Evolutionary conservation across 2,329 filamentous ascomycete genomes (phyloP).

Genomic region (Pyricularia pennisetigena): DNA sequence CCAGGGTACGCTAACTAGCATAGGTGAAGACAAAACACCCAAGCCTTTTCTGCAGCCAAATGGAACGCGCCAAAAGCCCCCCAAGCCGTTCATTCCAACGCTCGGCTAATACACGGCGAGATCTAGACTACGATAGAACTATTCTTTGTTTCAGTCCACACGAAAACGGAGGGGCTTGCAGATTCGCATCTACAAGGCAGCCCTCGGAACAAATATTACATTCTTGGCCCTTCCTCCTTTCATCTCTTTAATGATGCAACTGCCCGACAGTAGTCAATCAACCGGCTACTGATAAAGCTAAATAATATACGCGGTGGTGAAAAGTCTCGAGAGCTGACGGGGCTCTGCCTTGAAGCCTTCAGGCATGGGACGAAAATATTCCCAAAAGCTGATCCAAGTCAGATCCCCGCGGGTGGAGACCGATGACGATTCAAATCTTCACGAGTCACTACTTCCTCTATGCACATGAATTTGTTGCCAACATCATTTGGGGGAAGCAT

Average conservation of each 20-base stretch:
- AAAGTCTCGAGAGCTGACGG: neutral
- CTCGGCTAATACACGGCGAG: neutral
- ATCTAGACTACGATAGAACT: neutral
- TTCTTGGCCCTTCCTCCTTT: neutral
- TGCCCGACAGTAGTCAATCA: neutral
- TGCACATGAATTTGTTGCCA: neutral
- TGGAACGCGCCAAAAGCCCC: neutral
- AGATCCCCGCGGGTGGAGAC: neutral
- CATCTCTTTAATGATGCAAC: neutral
- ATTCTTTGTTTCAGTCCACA: neutral
- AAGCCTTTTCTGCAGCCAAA: neutral
- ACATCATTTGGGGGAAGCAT: neutral
- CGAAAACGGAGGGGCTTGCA: neutral
- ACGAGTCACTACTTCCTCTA: neutral
- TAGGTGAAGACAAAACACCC: neutral
- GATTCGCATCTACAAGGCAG: neutral
- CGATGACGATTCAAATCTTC: neutral
- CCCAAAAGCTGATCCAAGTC: neutral
- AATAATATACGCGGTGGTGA: neutral
- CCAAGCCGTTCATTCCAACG: neutral
- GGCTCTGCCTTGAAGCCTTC: neutral
- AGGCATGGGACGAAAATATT: neutral
- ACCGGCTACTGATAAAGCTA: neutral
- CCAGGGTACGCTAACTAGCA: neutral
- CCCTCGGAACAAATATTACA: neutral